These are phyloP conservation scores for Trichocladium uniseriatum DNA, from an alignment of 495 filamentous ascomycete genomes.

Conservation along the genomic window DNA sequence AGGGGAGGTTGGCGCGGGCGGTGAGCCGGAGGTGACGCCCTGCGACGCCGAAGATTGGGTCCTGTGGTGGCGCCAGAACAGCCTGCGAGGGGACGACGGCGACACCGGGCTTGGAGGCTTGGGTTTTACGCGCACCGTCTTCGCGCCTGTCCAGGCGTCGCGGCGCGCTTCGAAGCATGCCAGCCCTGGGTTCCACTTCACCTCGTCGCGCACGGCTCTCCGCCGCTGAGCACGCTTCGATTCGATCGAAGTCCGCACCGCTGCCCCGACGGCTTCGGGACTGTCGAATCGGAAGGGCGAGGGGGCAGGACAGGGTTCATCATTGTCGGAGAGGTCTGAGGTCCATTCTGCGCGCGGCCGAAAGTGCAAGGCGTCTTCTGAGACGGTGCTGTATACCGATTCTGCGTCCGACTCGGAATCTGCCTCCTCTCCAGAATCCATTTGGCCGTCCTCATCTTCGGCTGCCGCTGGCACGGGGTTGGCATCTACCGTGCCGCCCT, in stretches of 20 bases:
- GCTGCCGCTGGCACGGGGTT: not conserved
- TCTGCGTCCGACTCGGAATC: constrained; percentile 35
- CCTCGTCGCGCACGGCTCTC: constrained; percentile 59
- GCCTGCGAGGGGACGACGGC: constrained; percentile 21
- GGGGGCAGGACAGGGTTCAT: constrained; percentile 15
- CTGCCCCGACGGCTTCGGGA: constrained; percentile 49
- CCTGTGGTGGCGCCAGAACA: constrained; percentile 25
- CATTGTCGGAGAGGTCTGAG: constrained; percentile 38
- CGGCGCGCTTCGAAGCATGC: constrained; percentile 63
- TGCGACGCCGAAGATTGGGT: constrained; percentile 27
- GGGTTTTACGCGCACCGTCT: constrained; percentile 35
- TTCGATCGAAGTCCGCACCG: constrained; percentile 29
- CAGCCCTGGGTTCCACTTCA: constrained; percentile 75
- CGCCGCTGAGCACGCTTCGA: constrained; percentile 50
- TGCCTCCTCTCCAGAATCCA: constrained; percentile 23
- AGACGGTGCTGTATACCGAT: constrained; percentile 39
- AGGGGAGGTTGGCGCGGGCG: constrained; percentile 15
- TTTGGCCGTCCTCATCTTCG: constrained; percentile 10
- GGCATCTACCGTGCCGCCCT: not conserved
- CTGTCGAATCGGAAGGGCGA: constrained; percentile 56
- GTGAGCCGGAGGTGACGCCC: constrained; percentile 7
- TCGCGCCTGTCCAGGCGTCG: constrained; percentile 82
- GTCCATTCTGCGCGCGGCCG: constrained; percentile 38
- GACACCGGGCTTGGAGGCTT: constrained; percentile 24
- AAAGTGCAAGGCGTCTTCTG: constrained; percentile 35